Base-by-base conservation (phyloP, 345 rosid species). In the Cardamine resedifolia region DNA sequence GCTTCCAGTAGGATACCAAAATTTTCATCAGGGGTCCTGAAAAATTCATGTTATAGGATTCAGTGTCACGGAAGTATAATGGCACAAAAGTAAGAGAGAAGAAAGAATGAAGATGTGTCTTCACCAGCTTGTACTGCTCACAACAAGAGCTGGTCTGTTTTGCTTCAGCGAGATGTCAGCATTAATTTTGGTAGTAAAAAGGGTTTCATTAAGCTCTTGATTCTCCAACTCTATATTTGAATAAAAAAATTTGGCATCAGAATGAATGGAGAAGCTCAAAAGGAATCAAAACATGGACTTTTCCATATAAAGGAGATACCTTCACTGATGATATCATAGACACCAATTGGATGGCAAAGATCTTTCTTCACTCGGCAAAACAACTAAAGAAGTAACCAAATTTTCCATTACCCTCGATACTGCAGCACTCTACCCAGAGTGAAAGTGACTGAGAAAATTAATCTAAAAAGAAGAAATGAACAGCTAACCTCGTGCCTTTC, bases 91-190 rank as follows among this genome's bases (percentile, higher is more conserved):
- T 61, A 44, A 58, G 39, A 53, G 39, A n/a, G 44, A 53, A 44
- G 16, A 72, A 73, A 78, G 48, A 66, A 49, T 20, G 26, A 66
- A 41, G 16, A 49, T 71, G 49, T 61, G 71, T 18, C 87, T 59
- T 81, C 73, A 95, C 99, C 99, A 95, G 83, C 98, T 95, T 62
- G 99, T 95, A 78, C 99, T 95, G 85, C 98, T 95, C 56, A 95
- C 94, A 28, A 95, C 83, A 83, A 95, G 94, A 31, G 96, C 99
- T 34, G 96, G 98, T 70, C 96, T 87, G 63, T 83, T 86, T 48
- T 75, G 82, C 85, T 88, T 95, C 66, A 84, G 80, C 21, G 65
- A 75, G 73, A 87, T 59, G 58, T 59, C 78, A 58, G 69, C 57
- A 76, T 76, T 83, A 38, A 18, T 71, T 48, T 74, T 74, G 49